These are phyloP conservation scores for Yamadazyma scolyti DNA, from an alignment of 805 yeast species.

Conservation along the genomic window DNA sequence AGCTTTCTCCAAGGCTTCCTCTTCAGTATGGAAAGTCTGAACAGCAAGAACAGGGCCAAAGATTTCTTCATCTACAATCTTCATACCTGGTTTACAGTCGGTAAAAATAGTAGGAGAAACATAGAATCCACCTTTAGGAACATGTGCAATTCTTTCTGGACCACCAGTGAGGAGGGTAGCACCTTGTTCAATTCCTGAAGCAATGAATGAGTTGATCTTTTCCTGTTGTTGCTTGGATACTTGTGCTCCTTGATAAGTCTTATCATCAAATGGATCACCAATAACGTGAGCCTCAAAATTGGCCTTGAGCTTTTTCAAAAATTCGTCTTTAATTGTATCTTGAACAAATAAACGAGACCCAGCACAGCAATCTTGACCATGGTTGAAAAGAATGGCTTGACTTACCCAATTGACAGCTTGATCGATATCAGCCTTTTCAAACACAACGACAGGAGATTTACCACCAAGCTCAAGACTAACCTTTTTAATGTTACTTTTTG, in stretches of 20 bases:
- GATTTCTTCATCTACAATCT: constrained; percentile 45
- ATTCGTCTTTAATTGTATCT: constrained; percentile 39
- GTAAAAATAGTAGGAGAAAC: constrained; percentile 48
- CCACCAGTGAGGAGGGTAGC: constrained; percentile 48
- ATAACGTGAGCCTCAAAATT: constrained; percentile 36
- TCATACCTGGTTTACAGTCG: constrained; percentile 38
- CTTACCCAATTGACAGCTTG: constrained; percentile 50
- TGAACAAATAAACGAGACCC: constrained; percentile 45
- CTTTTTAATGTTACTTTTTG: constrained; percentile 44
- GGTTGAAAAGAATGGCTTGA: constrained; percentile 42
- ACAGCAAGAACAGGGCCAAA: constrained; percentile 52
- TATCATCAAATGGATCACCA: constrained; percentile 43
- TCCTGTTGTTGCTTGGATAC: constrained; percentile 50
- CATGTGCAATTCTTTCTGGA: constrained; percentile 20
- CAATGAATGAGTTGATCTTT: constrained; percentile 36
- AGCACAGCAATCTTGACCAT: constrained; percentile 47
- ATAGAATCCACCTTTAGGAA: constrained; percentile 22
- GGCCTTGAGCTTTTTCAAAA: constrained; percentile 21
- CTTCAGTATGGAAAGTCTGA: constrained; percentile 39
- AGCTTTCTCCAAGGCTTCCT: constrained; percentile 41
- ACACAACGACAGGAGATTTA: constrained; percentile 46
- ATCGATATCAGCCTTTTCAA: constrained; percentile 45
- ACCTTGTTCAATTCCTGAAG: constrained; percentile 50
- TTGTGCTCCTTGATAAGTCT: constrained; percentile 50
- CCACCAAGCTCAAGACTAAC: constrained; percentile 53